Evolutionary conservation across 106 monocot species (phyloP).

Genomic region (Hemerocallis citrina): DNA sequence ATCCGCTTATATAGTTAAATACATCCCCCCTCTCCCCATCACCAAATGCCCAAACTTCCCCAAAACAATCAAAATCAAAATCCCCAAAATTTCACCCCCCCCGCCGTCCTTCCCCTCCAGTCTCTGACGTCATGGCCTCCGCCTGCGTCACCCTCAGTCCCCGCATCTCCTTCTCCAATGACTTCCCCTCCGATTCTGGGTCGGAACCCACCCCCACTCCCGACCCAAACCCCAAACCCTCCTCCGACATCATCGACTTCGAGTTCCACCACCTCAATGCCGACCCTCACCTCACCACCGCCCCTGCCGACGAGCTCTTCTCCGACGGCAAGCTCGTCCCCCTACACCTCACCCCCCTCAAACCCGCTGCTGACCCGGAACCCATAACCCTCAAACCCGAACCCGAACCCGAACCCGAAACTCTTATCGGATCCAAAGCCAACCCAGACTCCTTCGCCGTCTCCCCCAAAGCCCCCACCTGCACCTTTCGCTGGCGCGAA

Average conservation of each 20-base stretch:
- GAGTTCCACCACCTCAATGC: background rate
- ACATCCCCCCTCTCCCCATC: no score
- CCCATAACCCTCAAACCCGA: background rate
- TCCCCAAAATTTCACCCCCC: no score
- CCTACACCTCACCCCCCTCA: background rate
- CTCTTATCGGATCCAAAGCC: background rate
- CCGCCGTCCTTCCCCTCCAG: background rate
- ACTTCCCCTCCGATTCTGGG: no score
- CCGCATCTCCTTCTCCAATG: background rate
- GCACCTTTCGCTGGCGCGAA: background rate
- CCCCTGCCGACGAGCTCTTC: slow-evolving; percentile 1
- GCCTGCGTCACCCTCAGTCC: background rate
- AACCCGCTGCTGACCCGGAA: background rate
- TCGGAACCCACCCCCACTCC: background rate
- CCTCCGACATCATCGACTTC: background rate
- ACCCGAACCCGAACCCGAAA: background rate
- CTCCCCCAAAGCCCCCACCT: slow-evolving; percentile 2
- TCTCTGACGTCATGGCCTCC: background rate
- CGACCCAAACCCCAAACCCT: background rate
- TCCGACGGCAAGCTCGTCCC: background rate
- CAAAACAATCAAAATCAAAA: no score
- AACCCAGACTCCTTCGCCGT: background rate
- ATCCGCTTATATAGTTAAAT: no score
- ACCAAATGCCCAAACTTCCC: no score
- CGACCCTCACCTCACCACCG: background rate